Conservation (phyloP, 2,329 filamentous ascomycete species). For the Bipolaris gigantea region DNA sequence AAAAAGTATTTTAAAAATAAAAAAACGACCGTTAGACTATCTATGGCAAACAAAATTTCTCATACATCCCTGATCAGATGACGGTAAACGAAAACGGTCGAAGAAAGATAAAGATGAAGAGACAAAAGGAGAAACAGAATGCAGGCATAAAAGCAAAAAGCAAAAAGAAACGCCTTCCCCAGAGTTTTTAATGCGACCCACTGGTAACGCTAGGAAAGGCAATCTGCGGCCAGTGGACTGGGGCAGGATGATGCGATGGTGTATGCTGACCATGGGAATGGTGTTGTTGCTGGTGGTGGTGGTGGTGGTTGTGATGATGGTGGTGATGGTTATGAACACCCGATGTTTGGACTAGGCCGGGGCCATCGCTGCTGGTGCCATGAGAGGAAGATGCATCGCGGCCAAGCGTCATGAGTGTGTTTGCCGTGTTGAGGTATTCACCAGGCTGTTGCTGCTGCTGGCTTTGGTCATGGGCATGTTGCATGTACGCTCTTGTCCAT, state of each 20-base stretch:
- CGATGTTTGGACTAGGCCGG: slow-evolving; percentile 25
- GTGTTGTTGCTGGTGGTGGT: not conserved
- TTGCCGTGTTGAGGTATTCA: slow-evolving; percentile 45
- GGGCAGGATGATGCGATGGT: slow-evolving; percentile 13
- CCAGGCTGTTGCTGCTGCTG: slow-evolving; percentile 18
- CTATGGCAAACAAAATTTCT: too few relatives aligned
- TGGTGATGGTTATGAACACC: slow-evolving; percentile 25
- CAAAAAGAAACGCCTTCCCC: not conserved
- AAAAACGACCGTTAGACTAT: too few relatives aligned
- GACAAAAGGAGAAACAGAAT: too few relatives aligned
- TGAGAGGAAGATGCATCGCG: slow-evolving; percentile 29
- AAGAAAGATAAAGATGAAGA: not conserved
- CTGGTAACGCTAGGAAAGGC: slow-evolving; percentile 29
- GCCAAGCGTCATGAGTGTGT: slow-evolving; percentile 45
- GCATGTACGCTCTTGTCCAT: slow-evolving; percentile 40
- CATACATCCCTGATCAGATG: too few relatives aligned
- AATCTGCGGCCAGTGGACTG: slow-evolving; percentile 38
- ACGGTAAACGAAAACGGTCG: too few relatives aligned
- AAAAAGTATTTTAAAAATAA: too few relatives aligned
- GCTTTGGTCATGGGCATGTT: slow-evolving; percentile 21
- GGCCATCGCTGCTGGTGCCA: slow-evolving; percentile 21
- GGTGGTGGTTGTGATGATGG: not conserved
- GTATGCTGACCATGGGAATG: not conserved
- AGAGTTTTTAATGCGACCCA: not conserved
- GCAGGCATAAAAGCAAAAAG: too few relatives aligned